Base-by-base conservation (phyloP, 257 asterid genomes). In the Solanum pennellii region DNA sequence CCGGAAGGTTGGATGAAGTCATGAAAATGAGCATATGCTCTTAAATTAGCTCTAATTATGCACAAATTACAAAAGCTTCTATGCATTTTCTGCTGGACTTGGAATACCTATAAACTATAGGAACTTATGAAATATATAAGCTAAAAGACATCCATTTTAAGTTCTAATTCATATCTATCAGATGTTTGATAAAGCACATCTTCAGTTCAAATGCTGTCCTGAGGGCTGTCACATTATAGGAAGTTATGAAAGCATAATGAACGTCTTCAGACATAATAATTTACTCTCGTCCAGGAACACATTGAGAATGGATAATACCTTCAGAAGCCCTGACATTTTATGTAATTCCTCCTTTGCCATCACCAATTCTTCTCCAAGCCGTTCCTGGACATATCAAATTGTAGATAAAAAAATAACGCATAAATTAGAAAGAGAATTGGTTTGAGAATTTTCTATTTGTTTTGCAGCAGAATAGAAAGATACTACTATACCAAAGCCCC, bases 341-440 rank as follows among this genome's bases (percentile, higher is more conserved):
- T 94, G 88, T 29, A 89, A 91, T 92, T 96, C 98, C 93, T 95
- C 99, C 93, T 90, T 96, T 56, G 93, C 94, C 15, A 90, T 89
- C 47, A 89, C 76, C 89, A 96, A 89, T 87, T 96, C 99, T 88
- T 97, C 97, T 21, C 89, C 94, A 86, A 97, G 94, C 52, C 95
- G 98, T 88, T 97, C 99, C 99, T 97, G 93, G 88, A 86, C 89
- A 89, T 62, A 88, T 31, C 85, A 88, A 87, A 62, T 62, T 25
- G 33, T 66, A 45, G 25, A 86, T 25, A 44, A 20, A 45, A 60
- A 44, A 8, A 47, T 29, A 47, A 80, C n/a, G 10, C 69, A 49
- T 20, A 49, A 82, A 47, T 49, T 82, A 82, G 45, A 82, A 82
- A 82, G 85, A 82, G 27, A 80, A 80, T 49, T 29, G 66, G 85